These are phyloP conservation scores for Rosa multiflora DNA, from an alignment of 306 rosid genomes.

Conservation along the genomic window DNA sequence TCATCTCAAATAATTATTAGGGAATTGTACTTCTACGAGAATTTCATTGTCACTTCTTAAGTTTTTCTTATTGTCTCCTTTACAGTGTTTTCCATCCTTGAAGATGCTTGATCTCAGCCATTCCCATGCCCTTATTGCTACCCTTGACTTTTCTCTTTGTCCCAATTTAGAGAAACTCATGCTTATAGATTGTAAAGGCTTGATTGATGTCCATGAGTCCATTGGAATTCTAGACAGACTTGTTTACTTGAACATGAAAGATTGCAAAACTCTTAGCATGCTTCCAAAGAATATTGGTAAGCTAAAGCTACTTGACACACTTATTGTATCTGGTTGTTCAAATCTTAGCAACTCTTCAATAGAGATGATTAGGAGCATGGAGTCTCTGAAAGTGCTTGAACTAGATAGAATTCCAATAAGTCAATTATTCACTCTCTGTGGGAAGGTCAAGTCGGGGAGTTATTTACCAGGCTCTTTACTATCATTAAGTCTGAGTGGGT, in stretches of 20 bases:
- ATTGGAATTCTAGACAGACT: constrained; percentile 17
- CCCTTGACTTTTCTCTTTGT: neutral
- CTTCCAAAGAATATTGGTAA: neutral
- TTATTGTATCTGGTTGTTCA: constrained; percentile 3
- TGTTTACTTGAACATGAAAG: neutral
- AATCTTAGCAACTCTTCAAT: neutral
- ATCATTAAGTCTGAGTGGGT: neutral
- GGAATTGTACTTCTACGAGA: too few species aligned
- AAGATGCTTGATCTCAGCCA: constrained; percentile 21
- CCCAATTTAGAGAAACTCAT: constrained; percentile 10
- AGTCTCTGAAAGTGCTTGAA: neutral
- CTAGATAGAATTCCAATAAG: neutral
- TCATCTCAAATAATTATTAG: neutral
- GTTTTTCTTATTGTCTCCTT: neutral
- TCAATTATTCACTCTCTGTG: neutral
- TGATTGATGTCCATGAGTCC: constrained; percentile 10
- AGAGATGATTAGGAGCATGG: neutral
- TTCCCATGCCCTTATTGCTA: neutral
- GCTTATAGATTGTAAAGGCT: neutral
- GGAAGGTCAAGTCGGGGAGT: neutral
- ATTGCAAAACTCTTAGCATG: constrained; percentile 10
- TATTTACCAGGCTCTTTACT: neutral
- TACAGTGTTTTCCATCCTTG: constrained; percentile 1
- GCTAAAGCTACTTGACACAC: neutral
- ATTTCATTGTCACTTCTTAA: neutral